Evolutionary conservation across 345 rosid genomes (phyloP).

Genomic region (Eucalyptus globulus): DNA sequence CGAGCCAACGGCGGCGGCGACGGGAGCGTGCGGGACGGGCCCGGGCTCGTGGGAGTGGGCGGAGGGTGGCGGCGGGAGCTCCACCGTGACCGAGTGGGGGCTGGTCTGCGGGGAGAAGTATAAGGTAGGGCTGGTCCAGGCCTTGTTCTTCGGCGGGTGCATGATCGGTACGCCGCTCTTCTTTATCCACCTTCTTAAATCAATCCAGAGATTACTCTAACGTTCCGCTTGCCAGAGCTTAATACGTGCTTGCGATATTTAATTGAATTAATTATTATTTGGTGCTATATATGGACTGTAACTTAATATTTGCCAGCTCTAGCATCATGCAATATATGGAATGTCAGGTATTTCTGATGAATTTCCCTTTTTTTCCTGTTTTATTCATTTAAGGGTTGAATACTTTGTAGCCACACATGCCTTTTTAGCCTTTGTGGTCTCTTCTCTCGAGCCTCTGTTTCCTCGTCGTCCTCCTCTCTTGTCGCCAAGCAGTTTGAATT

Average conservation of each 20-base stretch:
- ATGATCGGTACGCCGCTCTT: constrained; percentile 57
- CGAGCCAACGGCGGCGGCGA: constrained; percentile 41
- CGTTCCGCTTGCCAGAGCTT: neutral
- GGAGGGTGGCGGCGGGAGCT: constrained; percentile 42
- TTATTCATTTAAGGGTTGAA: neutral
- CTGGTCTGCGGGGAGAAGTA: constrained; percentile 67
- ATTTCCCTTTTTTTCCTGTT: neutral
- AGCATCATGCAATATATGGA: neutral
- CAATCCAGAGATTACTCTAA: neutral
- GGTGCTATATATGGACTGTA: neutral
- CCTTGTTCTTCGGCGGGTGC: constrained; percentile 80
- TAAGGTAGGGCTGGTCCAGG: constrained; percentile 82
- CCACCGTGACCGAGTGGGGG: constrained; percentile 87
- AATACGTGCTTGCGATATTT: neutral
- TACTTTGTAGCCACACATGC: neutral
- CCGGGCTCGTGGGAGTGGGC: constrained; percentile 75
- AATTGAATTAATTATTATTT: neutral
- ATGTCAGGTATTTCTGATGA: neutral
- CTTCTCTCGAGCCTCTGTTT: neutral
- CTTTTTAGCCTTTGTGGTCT: neutral
- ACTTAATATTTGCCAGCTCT: neutral
- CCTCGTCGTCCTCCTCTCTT: neutral
- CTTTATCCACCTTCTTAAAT: neutral
- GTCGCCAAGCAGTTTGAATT: neutral
- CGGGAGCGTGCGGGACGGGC: constrained; percentile 28